phyloP scores from a whole-genome alignment of 805 yeast genomes.

The Spathaspora girioi region DNA sequence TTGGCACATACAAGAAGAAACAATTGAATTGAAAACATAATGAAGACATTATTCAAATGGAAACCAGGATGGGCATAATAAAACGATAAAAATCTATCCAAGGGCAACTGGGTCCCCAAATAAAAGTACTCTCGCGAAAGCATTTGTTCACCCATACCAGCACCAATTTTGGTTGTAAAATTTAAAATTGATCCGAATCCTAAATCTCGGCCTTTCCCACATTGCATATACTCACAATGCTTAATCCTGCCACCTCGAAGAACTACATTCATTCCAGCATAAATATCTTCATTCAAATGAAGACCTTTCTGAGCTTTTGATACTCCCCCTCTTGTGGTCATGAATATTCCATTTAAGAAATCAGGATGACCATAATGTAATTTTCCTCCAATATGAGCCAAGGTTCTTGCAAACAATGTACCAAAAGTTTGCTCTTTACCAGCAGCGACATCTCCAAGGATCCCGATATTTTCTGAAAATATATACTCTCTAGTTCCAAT shows the following conservation, averaged over 20 bases:
- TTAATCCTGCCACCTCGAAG: conserved; percentile 85
- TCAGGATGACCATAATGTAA: conserved; percentile 89
- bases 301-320: conserved; percentile 85
- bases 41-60: conserved; percentile 77
- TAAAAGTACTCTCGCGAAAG: conserved; percentile 79
- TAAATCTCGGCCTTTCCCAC: conserved; percentile 89
- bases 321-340: conserved; percentile 86
- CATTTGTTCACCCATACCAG: conserved; percentile 93
- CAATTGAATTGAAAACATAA: conserved; percentile 69
- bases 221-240: conserved; percentile 83
- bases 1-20: conserved; percentile 69
- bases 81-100: conserved; percentile 78
- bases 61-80: conserved; percentile 87
- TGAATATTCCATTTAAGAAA: conserved; percentile 68
- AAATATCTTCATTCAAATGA: conserved; percentile 83
- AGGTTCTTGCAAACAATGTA: conserved; percentile 77
- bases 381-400: conserved; percentile 82
- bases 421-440: conserved; percentile 90
- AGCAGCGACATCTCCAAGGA: conserved; percentile 85
- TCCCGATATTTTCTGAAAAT: conserved; percentile 82
- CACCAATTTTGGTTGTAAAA: conserved; percentile 85
- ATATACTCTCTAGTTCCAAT: conserved; percentile 87
- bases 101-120: conserved; percentile 74
- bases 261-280: conserved; percentile 83
- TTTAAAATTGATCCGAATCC: conserved; percentile 85